Evolutionary conservation across 2,329 filamentous ascomycete genomes (phyloP), one percentile per base, ranked within the genome.

Genomic region (Cytospora leucostoma): DNA sequence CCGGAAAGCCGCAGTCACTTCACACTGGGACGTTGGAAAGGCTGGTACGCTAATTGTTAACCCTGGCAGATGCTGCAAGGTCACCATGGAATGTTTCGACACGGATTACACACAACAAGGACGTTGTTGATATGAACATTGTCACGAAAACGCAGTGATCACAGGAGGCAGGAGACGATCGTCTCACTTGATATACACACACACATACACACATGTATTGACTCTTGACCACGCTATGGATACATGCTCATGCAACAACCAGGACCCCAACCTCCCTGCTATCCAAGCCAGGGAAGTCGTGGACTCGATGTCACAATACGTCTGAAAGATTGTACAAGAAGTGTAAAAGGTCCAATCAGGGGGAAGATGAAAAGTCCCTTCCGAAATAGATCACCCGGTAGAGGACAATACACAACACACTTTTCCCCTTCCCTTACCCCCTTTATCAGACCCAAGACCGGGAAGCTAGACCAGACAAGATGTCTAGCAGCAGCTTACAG

Each of bases 321-420:
- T 34, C n/a, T 38, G 55, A 62, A 62, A 37, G 59, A 63, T 56
- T 59, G 56, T 65, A 65, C 63, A 59, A 63, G 56, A 65, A 63
- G 15, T 53, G 51, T 55, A 56, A 56, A 17, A 63, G 44, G 55
- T 37, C 51, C 52, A 64, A 47, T 61, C 59, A 55, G 51, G 35
- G 52, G 54, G 34, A 61, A 32, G 47, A 38, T 35, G 38, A 12
- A 12, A 8, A 27, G 27, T 27, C 17, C 35, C 21, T 50, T 7
- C 49, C 19, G 17, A n/a, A 1, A 12, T 3, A 27, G n/a, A 17
- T 33, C 37, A 17, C n/a, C 13, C 8, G 27, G 5, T 13, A 13
- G 7, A 17, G 15, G 27, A 27, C 15, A 19, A 63, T n/a, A 34
- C 47, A 12, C 17, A 40, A 27, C 21, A 33, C 49, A 50, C 33